Evolutionary conservation across 2,329 filamentous ascomycete genomes (phyloP), one percentile per base, ranked within the genome.

Genomic region (Xylariales sp.): DNA sequence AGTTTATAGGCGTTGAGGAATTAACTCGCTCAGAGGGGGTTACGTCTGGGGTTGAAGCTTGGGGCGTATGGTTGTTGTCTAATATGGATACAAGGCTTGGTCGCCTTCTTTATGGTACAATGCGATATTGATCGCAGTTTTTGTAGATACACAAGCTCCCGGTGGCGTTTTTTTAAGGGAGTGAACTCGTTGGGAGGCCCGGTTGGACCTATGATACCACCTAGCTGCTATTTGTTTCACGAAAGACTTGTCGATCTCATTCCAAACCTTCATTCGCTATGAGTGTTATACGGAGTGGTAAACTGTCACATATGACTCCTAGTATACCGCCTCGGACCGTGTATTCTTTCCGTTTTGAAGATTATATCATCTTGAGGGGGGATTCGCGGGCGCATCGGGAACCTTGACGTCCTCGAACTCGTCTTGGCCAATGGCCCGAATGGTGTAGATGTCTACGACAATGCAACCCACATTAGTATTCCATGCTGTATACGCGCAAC

Each of bases 361-460:
- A 7, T 39, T 5, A 43, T 3, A 56, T 67, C 50, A 68, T 56
- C 52, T 67, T 23, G 62, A 49, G 28, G 62, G 36, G 14, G 64
- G 49, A 45, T 66, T 52, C 12, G 14, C 50, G 55, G 93, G 91
- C 60, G 87, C 84, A 78, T 93, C 92, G 34, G 96, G 96, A 45
- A 98, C 91, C 78, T 93, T 90, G 75, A 98, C 94, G 78, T 99
- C 96, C 65, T 94, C 93, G 83, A 99, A 99, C 73, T 97, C 93
- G 80, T 98, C 96, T 81, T 98, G 96, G 50, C 95, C 93, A 77
- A 99, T 92, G 62, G 93, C 93, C 72, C 85, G 88, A 78, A 99
- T 91, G 3, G 87, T 89, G 77, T 89, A 89, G 73, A 81, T 82
- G 75, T 89, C 87, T 89, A 64, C 14, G 36, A 60, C 41, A 39